phyloP scores from a whole-genome alignment of 805 yeast genomes.

The Candida ovalis region DNA sequence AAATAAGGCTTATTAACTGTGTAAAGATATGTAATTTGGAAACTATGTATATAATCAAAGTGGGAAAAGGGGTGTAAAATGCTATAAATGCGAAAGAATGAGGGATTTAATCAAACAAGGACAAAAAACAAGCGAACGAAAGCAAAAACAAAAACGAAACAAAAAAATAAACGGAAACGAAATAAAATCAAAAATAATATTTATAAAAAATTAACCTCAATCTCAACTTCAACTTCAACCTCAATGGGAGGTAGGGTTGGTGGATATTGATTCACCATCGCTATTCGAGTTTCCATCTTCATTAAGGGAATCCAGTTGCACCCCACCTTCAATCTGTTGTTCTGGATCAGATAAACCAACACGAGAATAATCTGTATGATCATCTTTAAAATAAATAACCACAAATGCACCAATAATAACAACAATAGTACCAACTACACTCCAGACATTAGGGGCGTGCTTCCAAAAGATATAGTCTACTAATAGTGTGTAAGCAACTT shows the following conservation, averaged over 20 bases:
- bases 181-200: no score
- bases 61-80: no score
- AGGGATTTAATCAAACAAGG: neutral
- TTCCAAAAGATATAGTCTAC: conserved; percentile 70
- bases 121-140: neutral
- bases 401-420: conserved; percentile 62
- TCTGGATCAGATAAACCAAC: neutral
- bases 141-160: neutral
- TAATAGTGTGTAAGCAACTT: conserved; percentile 64
- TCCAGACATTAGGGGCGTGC: conserved; percentile 63
- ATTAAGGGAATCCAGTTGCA: neutral
- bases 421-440: conserved; percentile 58
- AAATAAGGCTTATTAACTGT: no score
- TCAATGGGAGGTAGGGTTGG: neutral
- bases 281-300: neutral
- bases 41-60: no score
- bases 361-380: neutral
- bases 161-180: no score
- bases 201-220: no score
- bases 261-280: neutral
- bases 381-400: conserved; percentile 23
- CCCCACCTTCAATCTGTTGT: neutral
- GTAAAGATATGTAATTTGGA: no score
- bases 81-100: no score
- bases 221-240: no score